Evolutionary conservation across 1,139 yeast species (phyloP), one percentile per base, ranked within the genome.

Genomic region (Protomyces pachydermus): DNA sequence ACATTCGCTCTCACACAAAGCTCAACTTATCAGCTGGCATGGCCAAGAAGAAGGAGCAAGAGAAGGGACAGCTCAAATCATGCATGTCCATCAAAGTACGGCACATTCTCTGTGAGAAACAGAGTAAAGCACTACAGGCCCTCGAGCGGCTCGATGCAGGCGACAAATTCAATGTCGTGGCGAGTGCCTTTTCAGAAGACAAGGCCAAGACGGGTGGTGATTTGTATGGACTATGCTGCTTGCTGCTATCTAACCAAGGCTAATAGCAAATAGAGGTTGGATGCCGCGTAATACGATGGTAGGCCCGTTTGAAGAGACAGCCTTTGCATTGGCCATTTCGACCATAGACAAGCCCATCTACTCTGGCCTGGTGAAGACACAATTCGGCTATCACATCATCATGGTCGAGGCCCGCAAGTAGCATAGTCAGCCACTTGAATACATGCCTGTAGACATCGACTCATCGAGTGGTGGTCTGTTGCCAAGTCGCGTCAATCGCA

Each of bases 101-200:
- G 16, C 70, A 68, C 46, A 66, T 68, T 32, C 46, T 68, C 23
- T 68, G 70, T 53, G 70, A 68, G 42, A 68, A 68, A 45, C 65
- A 67, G 32, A 61, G 68, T n/a, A 68, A 66, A 57, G 66, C 63
- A n/a, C 61, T 65, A 61, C 67, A 66, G 57, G 70, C 70, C 10
- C 64, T 68, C 10, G 68, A 67, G 48, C 61, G 60, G 35, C 58
- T 68, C 10, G 58, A 61, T 32, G 64, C 56, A 16, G 70, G 70
- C 3, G 67, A 46, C 38, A 67, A 65, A 38, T 68, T 68, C 56
- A 69, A 68, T 46, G 68, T 66, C 5, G 63, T 68, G 9, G 70
- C 70, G 5, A 56, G 65, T 2, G 69, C 68, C 45, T 66, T 60
- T 51, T 62, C 67, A 23, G 70, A 68, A 52, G 70, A 68, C 60